Percentiles rank a stretch among this genome's conserved stretches.
phyloP scores from a whole-genome alignment of 176 grass and related monocot genomes.

The Raddia distichophylla region DNA sequence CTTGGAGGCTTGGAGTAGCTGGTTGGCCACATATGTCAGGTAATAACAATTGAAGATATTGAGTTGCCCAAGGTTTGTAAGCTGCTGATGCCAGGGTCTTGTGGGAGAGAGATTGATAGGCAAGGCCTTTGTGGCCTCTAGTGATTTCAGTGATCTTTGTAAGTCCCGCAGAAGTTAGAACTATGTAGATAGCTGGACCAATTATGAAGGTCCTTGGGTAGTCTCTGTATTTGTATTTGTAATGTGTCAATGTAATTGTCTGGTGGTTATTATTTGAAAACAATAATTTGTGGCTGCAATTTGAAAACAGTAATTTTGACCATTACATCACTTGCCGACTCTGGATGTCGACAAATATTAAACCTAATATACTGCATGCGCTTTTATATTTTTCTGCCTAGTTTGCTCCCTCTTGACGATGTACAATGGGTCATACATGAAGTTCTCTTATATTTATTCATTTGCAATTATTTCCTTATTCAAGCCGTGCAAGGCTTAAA shows the following conservation, averaged over 20 bases:
- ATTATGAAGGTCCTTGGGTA: neutral
- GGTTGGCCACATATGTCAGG: constrained; percentile 2
- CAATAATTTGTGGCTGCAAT: neutral
- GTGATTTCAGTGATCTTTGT: constrained; percentile 34
- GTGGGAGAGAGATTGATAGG: constrained; percentile 29
- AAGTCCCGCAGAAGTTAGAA: neutral
- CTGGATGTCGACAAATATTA: neutral
- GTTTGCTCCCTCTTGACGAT: neutral
- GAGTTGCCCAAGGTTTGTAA: constrained; percentile 24
- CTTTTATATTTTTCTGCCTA: neutral
- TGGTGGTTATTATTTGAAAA: neutral
- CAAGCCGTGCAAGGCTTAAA: too few species aligned
- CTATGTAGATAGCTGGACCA: neutral
- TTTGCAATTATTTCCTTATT: too few species aligned
- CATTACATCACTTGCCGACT: neutral
- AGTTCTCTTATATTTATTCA: too few species aligned
- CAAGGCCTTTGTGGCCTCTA: neutral
- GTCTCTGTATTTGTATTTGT: neutral
- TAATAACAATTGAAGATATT: constrained; percentile 1
- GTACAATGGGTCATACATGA: too few species aligned
- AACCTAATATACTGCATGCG: neutral
- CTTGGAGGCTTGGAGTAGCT: neutral
- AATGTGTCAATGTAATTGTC: neutral
- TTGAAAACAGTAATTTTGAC: neutral
- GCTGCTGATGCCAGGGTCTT: constrained; percentile 15